Evolutionary conservation across 2,329 filamentous ascomycete genomes (phyloP).

Genomic region (Neofusicoccum parvum): DNA sequence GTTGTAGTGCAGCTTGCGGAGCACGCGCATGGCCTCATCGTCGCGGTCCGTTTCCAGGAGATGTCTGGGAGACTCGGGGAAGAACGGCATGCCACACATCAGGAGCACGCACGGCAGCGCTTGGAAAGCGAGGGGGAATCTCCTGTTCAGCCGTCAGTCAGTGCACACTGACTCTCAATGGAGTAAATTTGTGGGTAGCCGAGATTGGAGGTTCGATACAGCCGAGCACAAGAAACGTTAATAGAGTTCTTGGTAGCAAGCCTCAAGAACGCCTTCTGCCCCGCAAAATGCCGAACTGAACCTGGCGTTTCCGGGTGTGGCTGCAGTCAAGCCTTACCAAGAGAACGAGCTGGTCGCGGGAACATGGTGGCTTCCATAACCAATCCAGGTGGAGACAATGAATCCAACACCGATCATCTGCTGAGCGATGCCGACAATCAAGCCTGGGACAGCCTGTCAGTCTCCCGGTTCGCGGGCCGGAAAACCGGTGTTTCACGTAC

Average conservation of each 20-base stretch:
- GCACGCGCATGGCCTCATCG: constrained; percentile 54
- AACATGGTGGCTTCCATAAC: constrained; percentile 46
- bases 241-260: background rate
- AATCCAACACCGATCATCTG: constrained; percentile 62
- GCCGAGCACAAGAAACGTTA: background rate
- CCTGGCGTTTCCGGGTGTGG: background rate
- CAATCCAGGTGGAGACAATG: constrained; percentile 57
- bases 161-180: too few relatives aligned
- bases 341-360: constrained; percentile 40
- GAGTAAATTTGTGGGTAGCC: background rate
- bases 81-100: constrained; percentile 46
- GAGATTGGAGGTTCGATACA: background rate
- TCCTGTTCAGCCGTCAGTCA: constrained; percentile 11
- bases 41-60: constrained; percentile 52
- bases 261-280: background rate
- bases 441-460: constrained; percentile 29
- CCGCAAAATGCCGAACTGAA: background rate
- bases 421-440: constrained; percentile 59
- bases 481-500: background rate
- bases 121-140: constrained; percentile 52
- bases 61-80: constrained; percentile 42
- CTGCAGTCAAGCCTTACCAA: constrained; percentile 27
- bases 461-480: background rate
- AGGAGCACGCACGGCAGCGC: constrained; percentile 48
- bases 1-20: constrained; percentile 56